These are phyloP conservation scores for Capsella rubella DNA, from an alignment of 441 rosid genomes.

Conservation along the genomic window DNA sequence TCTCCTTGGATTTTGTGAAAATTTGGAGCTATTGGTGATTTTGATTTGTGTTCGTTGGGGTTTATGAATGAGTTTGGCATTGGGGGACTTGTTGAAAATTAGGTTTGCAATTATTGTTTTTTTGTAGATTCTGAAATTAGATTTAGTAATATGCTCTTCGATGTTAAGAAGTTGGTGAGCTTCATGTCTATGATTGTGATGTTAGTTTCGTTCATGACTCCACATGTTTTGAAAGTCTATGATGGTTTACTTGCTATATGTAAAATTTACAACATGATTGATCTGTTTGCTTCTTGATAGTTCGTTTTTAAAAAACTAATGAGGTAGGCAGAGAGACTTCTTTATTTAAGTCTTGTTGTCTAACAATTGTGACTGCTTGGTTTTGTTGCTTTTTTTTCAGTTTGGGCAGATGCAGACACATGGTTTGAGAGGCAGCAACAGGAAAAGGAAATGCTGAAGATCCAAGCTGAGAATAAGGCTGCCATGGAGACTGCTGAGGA, in stretches of 20 bases:
- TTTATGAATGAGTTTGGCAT: background rate
- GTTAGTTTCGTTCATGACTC: background rate
- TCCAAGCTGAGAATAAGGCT: slow-evolving; percentile 86
- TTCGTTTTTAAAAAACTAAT: background rate
- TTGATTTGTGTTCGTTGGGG: background rate
- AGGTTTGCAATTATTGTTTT: too few relatives aligned
- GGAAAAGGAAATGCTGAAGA: slow-evolving; percentile 79
- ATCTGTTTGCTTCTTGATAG: background rate
- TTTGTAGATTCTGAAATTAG: too few relatives aligned
- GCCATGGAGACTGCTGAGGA: slow-evolving; percentile 93
- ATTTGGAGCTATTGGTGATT: background rate
- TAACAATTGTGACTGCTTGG: background rate
- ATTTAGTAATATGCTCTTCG: too few relatives aligned
- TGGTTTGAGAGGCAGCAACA: slow-evolving; percentile 96
- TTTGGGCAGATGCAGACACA: slow-evolving; percentile 97
- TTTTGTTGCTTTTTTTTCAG: slow-evolving; percentile 49
- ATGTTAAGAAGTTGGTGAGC: too few relatives aligned
- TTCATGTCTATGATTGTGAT: too few relatives aligned
- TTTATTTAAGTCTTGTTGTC: background rate
- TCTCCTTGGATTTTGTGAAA: background rate
- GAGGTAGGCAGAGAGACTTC: background rate
- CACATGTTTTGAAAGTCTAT: background rate
- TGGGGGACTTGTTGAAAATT: too few relatives aligned
- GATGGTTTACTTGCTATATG: background rate
- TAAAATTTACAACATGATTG: background rate